Evolutionary conservation across 108 stramenopile species (phyloP).

Genomic region (Cyclotella atomus): DNA sequence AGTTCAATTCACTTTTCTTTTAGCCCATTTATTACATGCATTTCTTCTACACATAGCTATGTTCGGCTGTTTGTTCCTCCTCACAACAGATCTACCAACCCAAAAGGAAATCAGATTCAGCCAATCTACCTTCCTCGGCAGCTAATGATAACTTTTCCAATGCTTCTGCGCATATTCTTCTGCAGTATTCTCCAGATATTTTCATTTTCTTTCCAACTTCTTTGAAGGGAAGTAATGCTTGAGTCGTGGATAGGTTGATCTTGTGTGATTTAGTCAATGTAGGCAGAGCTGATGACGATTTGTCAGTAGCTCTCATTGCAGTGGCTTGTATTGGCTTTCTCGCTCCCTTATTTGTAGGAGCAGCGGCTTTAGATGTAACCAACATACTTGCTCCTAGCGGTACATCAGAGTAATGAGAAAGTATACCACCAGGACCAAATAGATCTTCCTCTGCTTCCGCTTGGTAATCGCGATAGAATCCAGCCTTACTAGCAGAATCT

Average conservation of each 20-base stretch:
- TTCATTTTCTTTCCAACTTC: slow-evolving; percentile 85
- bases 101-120: slow-evolving; percentile 45
- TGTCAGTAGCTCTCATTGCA: neutral
- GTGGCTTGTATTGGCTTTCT: neutral
- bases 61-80: no score
- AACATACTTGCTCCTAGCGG: neutral
- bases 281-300: slow-evolving; percentile 34
- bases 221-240: slow-evolving; percentile 56
- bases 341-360: neutral
- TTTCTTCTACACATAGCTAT: no score
- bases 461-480: slow-evolving; percentile 59
- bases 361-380: neutral
- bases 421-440: slow-evolving; percentile 56
- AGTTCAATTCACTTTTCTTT: no score
- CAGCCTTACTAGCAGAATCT: neutral
- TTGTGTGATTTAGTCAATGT: slow-evolving; percentile 8
- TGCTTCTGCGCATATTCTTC: slow-evolving; percentile 67
- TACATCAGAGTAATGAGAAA: slow-evolving; percentile 41
- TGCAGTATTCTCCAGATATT: slow-evolving; percentile 81
- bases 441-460: slow-evolving; percentile 72
- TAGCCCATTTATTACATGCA: no score
- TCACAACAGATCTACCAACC: no score
- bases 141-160: slow-evolving; percentile 69
- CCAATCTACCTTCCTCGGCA: slow-evolving; percentile 73
- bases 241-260: slow-evolving; percentile 46